Evolutionary conservation across 2,329 filamentous ascomycete genomes (phyloP).

Genomic region (Aspergillus sp.): DNA sequence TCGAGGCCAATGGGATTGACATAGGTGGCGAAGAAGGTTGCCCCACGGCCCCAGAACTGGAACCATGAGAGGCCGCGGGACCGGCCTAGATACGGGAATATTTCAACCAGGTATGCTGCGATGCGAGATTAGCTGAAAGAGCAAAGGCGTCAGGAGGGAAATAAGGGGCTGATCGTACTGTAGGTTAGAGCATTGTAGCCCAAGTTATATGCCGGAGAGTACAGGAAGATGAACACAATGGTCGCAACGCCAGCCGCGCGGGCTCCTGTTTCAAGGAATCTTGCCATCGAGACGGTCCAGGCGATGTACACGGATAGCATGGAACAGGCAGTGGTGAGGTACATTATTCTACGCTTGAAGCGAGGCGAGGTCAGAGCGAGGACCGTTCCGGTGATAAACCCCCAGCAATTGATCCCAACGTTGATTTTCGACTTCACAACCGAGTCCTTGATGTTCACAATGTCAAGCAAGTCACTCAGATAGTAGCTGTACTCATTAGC

Average conservation of each 20-base stretch:
- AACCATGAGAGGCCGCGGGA: conserved; percentile 60
- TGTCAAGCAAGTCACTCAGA: conserved; percentile 32
- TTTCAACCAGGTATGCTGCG: conserved; percentile 53
- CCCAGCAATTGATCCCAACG: conserved; percentile 42
- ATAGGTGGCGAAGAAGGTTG: conserved; percentile 52
- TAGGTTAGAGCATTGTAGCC: conserved; percentile 66
- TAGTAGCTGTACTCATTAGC: conserved; percentile 20
- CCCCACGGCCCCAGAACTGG: conserved; percentile 54
- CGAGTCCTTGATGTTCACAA: conserved; percentile 40
- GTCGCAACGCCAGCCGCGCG: conserved; percentile 40
- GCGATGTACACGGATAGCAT: conserved; percentile 56
- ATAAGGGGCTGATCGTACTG: conserved; percentile 13
- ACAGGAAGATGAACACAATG: conserved; percentile 62
- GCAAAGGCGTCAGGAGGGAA: not conserved
- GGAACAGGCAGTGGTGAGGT: conserved; percentile 49
- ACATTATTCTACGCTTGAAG: conserved; percentile 47
- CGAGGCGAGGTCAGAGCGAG: conserved; percentile 43
- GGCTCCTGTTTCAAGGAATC: conserved; percentile 33
- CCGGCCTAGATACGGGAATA: conserved; percentile 59
- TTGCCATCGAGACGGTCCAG: conserved; percentile 54
- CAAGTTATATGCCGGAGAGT: conserved; percentile 62
- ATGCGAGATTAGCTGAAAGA: not conserved
- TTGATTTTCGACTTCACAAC: conserved; percentile 43
- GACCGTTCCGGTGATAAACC: conserved; percentile 37
- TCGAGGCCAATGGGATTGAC: conserved; percentile 49